Percentiles rank a stretch among this genome's conserved stretches.
Conservation (phyloP, 495 filamentous ascomycete species). For the Penicillium cinerascens region DNA sequence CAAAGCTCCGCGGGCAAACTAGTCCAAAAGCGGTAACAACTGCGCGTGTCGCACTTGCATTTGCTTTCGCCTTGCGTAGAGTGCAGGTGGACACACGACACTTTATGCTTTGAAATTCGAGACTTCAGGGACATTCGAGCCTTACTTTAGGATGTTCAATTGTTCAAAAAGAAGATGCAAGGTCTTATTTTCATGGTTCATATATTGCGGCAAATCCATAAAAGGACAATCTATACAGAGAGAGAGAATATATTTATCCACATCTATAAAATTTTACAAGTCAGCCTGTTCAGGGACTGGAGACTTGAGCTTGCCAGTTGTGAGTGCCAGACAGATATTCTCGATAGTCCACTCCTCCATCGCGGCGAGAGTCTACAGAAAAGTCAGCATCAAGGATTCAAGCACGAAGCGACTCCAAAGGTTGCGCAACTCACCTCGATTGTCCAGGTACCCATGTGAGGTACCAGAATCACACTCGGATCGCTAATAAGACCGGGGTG, state of each 20-base stretch:
- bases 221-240: background rate
- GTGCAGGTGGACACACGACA: no score
- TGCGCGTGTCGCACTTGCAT: background rate
- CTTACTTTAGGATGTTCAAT: no score
- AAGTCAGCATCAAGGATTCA: slow-evolving; percentile 5
- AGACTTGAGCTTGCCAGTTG: slow-evolving; percentile 53
- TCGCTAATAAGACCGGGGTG: slow-evolving; percentile 60
- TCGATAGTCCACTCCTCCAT: slow-evolving; percentile 66
- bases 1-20: slow-evolving; percentile 12
- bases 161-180: no score
- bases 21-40: slow-evolving; percentile 15
- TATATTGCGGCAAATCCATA: background rate
- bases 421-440: slow-evolving; percentile 47
- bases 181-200: no score
- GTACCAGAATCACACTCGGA: slow-evolving; percentile 58
- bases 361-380: slow-evolving; percentile 49
- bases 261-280: slow-evolving; percentile 23
- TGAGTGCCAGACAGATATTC: slow-evolving; percentile 55
- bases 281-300: slow-evolving; percentile 58
- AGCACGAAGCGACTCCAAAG: background rate
- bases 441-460: slow-evolving; percentile 70
- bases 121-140: no score
- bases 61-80: background rate
- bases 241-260: no score
- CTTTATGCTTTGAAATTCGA: no score